Evolutionary conservation across 495 filamentous ascomycete species (phyloP).

Genomic region (Penicillium antarcticum): DNA sequence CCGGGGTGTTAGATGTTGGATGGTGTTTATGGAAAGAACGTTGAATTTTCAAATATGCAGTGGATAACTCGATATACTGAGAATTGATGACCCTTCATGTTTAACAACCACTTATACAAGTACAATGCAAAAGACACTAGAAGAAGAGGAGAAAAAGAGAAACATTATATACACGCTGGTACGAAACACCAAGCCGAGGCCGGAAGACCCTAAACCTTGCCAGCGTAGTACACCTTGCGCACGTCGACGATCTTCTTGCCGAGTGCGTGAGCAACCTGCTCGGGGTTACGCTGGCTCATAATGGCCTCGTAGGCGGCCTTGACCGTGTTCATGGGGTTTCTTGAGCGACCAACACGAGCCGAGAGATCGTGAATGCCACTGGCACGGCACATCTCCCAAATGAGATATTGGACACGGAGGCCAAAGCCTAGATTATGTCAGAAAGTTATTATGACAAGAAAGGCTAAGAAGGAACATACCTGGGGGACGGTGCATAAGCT

Average conservation of each 20-base stretch:
- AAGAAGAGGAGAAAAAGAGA: conserved; percentile 23
- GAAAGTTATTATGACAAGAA: neutral
- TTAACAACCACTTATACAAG: conserved; percentile 22
- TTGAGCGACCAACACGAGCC: conserved; percentile 69
- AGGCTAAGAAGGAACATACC: conserved; percentile 52
- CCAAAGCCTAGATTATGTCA: conserved; percentile 68
- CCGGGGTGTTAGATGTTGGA: conserved; percentile 6
- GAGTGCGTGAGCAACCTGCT: conserved; percentile 79
- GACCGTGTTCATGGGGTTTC: conserved; percentile 95
- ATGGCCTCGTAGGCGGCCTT: conserved; percentile 86
- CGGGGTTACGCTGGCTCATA: conserved; percentile 75
- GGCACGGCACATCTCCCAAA: conserved; percentile 86
- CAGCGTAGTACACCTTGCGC: conserved; percentile 95
- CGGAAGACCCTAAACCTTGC: conserved; percentile 50
- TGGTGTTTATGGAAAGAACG: conserved; percentile 5
- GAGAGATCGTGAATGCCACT: conserved; percentile 83
- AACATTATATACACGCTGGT: conserved; percentile 41
- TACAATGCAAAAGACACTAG: conserved; percentile 31
- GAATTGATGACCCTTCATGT: conserved; percentile 15
- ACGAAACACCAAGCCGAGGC: conserved; percentile 21
- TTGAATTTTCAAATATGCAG: conserved; percentile 7
- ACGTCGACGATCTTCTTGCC: conserved; percentile 96
- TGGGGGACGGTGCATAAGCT: conserved; percentile 78
- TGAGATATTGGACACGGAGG: conserved; percentile 80
- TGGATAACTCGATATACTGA: conserved; percentile 4